phyloP scores from a whole-genome alignment of 75 land plant species.

The Pinus albicaulis region DNA sequence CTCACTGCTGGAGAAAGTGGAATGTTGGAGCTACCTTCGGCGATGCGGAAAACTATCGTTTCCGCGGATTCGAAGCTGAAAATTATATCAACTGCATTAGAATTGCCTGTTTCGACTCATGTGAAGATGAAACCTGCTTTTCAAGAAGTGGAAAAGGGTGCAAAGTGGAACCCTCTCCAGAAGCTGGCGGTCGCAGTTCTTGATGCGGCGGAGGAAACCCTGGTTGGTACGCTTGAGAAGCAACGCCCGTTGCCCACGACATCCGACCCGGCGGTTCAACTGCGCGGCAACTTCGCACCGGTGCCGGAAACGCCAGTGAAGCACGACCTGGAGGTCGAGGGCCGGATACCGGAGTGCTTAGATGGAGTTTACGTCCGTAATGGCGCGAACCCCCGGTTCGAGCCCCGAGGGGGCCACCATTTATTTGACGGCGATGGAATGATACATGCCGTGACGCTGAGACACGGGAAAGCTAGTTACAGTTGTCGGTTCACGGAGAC shows the following conservation, averaged over 20 bases:
- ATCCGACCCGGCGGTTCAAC: constrained; percentile 42
- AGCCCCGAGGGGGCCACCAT: constrained; percentile 53
- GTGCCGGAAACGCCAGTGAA: constrained; percentile 38
- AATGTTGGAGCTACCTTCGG: too few relatives aligned
- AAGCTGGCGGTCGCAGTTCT: too few relatives aligned
- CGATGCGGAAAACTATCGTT: too few relatives aligned
- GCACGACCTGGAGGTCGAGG: constrained; percentile 24
- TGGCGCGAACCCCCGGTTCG: constrained; percentile 50
- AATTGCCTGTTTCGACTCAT: too few relatives aligned
- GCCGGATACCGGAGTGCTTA: constrained; percentile 32
- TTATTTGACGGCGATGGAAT: constrained; percentile 66
- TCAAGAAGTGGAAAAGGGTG: too few relatives aligned
- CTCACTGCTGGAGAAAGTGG: too few relatives aligned
- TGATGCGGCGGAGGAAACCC: too few relatives aligned
- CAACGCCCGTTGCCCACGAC: constrained; percentile 34
- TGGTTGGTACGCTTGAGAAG: constrained; percentile 11
- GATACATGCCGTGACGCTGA: constrained; percentile 46
- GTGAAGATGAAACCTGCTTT: too few relatives aligned
- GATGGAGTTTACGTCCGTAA: constrained; percentile 53
- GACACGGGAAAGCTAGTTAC: constrained; percentile 11
- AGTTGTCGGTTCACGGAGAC: constrained; percentile 2
- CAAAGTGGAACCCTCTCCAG: too few relatives aligned
- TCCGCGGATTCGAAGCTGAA: too few relatives aligned
- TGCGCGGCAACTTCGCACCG: constrained; percentile 54
- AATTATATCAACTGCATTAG: too few relatives aligned